Percentiles rank a stretch among this genome's conserved stretches.
Evolutionary conservation across 352 stramenopile genomes (phyloP).

Genomic region (Hyaloperonospora brassicae): DNA sequence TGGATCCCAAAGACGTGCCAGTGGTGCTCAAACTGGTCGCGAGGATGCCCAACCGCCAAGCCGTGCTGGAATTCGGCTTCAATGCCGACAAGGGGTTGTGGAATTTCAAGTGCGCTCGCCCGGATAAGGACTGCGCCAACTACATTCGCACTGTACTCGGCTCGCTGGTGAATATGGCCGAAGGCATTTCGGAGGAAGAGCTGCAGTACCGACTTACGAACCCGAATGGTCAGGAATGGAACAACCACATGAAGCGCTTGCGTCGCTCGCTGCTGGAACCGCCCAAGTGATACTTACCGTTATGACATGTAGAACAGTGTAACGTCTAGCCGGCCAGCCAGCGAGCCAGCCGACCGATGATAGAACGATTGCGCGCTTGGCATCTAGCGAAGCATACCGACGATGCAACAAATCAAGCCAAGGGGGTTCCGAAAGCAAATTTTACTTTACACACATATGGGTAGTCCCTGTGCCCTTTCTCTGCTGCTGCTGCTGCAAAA

Average conservation of each 20-base stretch:
- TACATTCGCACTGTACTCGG: slow-evolving; percentile 87
- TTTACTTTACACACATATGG: slow-evolving; percentile 20
- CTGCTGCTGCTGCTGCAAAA: slow-evolving; percentile 1
- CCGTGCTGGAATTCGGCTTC: slow-evolving; percentile 83
- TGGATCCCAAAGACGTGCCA: slow-evolving; percentile 68
- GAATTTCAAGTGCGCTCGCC: slow-evolving; percentile 84
- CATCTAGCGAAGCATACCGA: too few species aligned
- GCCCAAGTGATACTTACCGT: slow-evolving; percentile 26
- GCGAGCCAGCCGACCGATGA: neutral
- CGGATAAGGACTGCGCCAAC: slow-evolving; percentile 85
- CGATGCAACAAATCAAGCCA: slow-evolving; percentile 6
- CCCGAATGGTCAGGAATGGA: slow-evolving; percentile 66
- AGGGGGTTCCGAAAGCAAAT: slow-evolving; percentile 19
- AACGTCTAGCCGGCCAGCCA: neutral
- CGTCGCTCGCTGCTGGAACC: slow-evolving; percentile 57
- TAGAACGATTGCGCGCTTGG: too few species aligned
- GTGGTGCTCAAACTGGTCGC: slow-evolving; percentile 60
- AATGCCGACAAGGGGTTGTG: slow-evolving; percentile 83
- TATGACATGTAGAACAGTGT: neutral
- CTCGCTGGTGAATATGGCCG: slow-evolving; percentile 87
- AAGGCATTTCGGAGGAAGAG: slow-evolving; percentile 87
- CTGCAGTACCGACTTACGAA: slow-evolving; percentile 82
- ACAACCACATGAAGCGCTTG: slow-evolving; percentile 77
- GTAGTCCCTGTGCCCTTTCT: too few species aligned
- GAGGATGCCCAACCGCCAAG: slow-evolving; percentile 45